These are phyloP conservation scores for Saccharomycopsis hybrid DNA, from an alignment of 1,139 yeast genomes.

Conservation along the genomic window DNA sequence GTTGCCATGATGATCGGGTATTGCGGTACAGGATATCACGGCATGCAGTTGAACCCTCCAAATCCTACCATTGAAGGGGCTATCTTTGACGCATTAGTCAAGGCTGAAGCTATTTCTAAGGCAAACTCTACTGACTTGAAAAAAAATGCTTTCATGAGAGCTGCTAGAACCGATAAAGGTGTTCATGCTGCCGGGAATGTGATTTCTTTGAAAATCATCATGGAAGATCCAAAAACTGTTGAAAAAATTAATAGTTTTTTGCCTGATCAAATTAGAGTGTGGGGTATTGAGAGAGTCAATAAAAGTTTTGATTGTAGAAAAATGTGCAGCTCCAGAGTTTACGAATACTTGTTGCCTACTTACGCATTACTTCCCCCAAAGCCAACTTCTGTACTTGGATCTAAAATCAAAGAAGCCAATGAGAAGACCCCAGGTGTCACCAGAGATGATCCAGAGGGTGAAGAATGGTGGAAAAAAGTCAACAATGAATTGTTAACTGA, in stretches of 20 bases:
- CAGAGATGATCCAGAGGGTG: conserved; percentile 62
- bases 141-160: conserved; percentile 87
- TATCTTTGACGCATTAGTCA: conserved; percentile 73
- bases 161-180: conserved; percentile 98
- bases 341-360: conserved; percentile 63
- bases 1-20: conserved; percentile 93
- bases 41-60: conserved; percentile 94
- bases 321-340: conserved; percentile 89
- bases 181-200: conserved; percentile 99
- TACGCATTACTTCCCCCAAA: conserved; percentile 21
- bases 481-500: conserved; percentile 29
- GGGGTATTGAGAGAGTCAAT: conserved; percentile 90
- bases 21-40: conserved; percentile 97
- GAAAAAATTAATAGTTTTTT: conserved; percentile 64
- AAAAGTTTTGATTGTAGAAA: conserved; percentile 92
- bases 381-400: conserved; percentile 22
- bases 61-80: conserved; percentile 90
- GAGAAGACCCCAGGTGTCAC: conserved; percentile 51
- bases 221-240: conserved; percentile 60
- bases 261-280: conserved; percentile 82
- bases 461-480: conserved; percentile 58
- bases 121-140: conserved; percentile 88
- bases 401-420: conserved; percentile 50
- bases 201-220: conserved; percentile 77
- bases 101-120: conserved; percentile 85